Base-by-base conservation (phyloP, 129 eudicot species). In the Lactuca saligna region DNA sequence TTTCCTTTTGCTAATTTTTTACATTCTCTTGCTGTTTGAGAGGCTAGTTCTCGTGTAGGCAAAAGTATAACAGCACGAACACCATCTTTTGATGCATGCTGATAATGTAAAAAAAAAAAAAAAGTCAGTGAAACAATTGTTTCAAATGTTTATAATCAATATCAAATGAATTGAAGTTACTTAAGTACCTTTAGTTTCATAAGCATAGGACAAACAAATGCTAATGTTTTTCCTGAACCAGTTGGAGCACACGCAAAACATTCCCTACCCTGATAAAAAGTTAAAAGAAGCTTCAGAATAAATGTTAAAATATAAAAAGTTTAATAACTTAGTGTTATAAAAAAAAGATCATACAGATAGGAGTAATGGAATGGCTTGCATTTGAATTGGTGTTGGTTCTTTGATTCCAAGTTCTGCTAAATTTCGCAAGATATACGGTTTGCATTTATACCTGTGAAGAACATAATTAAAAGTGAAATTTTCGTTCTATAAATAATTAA, bases 181-280 rank as follows among this genome's bases (percentile, higher is more conserved):
- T 63, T 54, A 12, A 42, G 66, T 88, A 92, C 98, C 98, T 86
- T 75, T 57, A 92, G 86, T 84, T 86, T 92, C 91, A 88, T 86
- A 46, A 92, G 89, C 80, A 88, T 92, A 35, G 98, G 98, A 60
- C 84, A 78, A 57, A 92, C 70, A 66, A 92, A 92, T 29, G 98
- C 98, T 82, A 92, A 74, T 62, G 98, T 92, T 81, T 92, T 92
- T 4, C 98, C 98, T 25, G 96, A 88, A 77, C 96, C 98, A 82
- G 98, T 92, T 42, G 98, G 98, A 62, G 98, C 98, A 82, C 95
- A 92, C 1, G 96, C 96, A 81, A 92, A 92, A 69, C 91, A 89
- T 74, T 92, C 98, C 76, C 96, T 84, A 20, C 96, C 98, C 98
- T 88, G 65, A n/a, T 58, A 48, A 75, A 66, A 66, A 65, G 25